These are phyloP conservation scores for Termitomyces sp. DNA, from an alignment of 768 basidiomycete genomes.

Conservation along the genomic window DNA sequence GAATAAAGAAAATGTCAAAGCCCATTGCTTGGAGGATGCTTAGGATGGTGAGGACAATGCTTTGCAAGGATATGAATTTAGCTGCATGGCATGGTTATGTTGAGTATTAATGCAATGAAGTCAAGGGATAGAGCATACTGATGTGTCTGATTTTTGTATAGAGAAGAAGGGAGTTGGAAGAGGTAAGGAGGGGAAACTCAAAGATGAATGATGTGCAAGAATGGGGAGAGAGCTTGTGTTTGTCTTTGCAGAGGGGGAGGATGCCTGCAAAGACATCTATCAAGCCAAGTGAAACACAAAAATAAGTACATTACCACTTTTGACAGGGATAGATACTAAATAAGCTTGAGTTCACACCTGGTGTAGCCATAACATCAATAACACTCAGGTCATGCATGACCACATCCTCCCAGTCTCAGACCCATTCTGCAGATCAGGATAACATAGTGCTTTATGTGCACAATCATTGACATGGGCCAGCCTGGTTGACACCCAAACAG, in stretches of 20 bases:
- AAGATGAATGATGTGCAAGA: constrained; percentile 69
- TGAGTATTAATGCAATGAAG: too few species aligned
- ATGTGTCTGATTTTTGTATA: constrained; percentile 79
- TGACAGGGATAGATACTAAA: too few species aligned
- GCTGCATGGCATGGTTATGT: constrained; percentile 29
- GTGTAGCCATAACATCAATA: constrained; percentile 76
- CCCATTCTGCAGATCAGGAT: too few species aligned
- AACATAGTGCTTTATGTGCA: too few species aligned
- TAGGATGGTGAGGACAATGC: constrained; percentile 36
- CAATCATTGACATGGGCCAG: too few species aligned
- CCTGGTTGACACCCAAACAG: too few species aligned
- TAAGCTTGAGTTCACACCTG: constrained; percentile 44
- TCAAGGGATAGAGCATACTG: constrained; percentile 33
- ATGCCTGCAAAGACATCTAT: constrained; percentile 91
- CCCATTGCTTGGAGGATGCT: constrained; percentile 39
- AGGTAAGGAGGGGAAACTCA: neutral
- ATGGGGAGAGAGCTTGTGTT: constrained; percentile 83
- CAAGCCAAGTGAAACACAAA: constrained; percentile 38
- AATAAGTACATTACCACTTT: neutral
- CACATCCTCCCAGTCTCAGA: too few species aligned
- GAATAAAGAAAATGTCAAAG: constrained; percentile 49
- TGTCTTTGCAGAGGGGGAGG: constrained; percentile 70
- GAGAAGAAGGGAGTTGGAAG: neutral
- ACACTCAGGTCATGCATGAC: too few species aligned
- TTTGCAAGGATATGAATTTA: constrained; percentile 49